Evolutionary conservation across 371 early-diverging fungal species (phyloP).

Genomic region (Rhizopus delemar): DNA sequence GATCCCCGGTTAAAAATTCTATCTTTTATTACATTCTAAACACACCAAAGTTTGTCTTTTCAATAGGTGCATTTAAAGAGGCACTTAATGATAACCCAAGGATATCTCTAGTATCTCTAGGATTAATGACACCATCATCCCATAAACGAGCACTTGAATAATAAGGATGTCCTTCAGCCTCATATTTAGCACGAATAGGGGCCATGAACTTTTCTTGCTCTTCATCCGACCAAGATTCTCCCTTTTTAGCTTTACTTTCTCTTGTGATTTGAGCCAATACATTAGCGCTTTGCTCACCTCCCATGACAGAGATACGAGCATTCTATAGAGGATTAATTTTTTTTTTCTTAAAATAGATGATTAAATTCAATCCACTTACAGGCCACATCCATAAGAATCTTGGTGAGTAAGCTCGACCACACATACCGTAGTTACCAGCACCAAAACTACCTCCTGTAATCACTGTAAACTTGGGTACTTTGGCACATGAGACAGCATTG

Average conservation of each 20-base stretch:
- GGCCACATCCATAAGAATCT: slow-evolving; percentile 98
- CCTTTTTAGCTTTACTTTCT: slow-evolving; percentile 84
- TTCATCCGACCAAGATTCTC: slow-evolving; percentile 71
- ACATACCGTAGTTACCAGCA: slow-evolving; percentile 98
- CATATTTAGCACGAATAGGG: slow-evolving; percentile 87
- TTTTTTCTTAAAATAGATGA: too few species aligned
- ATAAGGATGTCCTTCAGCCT: slow-evolving; percentile 95
- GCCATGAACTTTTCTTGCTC: slow-evolving; percentile 83
- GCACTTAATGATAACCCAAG: slow-evolving; percentile 88
- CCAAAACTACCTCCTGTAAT: slow-evolving; percentile 93
- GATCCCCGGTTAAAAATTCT: slow-evolving; percentile 1
- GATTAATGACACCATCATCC: slow-evolving; percentile 97
- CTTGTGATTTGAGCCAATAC: slow-evolving; percentile 90
- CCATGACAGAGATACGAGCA: slow-evolving; percentile 97
- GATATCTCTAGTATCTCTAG: slow-evolving; percentile 86
- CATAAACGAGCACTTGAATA: slow-evolving; percentile 87
- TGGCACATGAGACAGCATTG: slow-evolving; percentile 93
- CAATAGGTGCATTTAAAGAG: slow-evolving; percentile 76
- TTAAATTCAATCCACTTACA: slow-evolving; percentile 44
- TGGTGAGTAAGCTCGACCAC: slow-evolving; percentile 94
- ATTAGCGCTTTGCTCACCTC: slow-evolving; percentile 96
- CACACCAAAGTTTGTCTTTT: slow-evolving; percentile 87
- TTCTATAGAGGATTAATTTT: slow-evolving; percentile 41
- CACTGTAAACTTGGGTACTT: slow-evolving; percentile 95
- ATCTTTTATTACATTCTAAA: slow-evolving; percentile 87